Evolutionary conservation across 2,329 filamentous ascomycete species (phyloP), one percentile per base, ranked within the genome.

Genomic region (Fonsecaea multimorphosa): DNA sequence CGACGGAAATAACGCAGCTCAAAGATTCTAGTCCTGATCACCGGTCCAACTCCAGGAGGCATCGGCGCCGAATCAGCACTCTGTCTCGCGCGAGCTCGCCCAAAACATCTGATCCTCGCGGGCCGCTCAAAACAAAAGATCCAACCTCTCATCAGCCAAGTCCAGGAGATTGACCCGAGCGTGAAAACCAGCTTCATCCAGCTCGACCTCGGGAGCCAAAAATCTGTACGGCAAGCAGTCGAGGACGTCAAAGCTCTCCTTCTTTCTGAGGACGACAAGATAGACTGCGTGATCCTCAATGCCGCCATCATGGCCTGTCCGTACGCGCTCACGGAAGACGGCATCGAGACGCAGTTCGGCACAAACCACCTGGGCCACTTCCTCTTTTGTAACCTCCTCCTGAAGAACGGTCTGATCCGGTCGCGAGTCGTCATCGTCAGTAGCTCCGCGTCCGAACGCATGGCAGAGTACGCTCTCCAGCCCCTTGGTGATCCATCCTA

Each of bases 281-380:
- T 83, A 51, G 78, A 81, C 69, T 73, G 81, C 1, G 68, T 81
- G 2, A 76, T 82, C 63, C 79, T 81, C 71, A 82, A 80, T 65
- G 79, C 81, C 11, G 80, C 78, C 1, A 72, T 81, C 36, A 80
- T 80, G 76, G 76, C 71, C 0, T 68, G 72, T 3, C 77, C 76
- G 58, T 59, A 68, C 44, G 52, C 36, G 2, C 58, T 69, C 2
- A 63, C 66, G 1, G 58, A 31, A 22, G 76, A 81, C 31, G 77
- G 76, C 9, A 72, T 79, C 49, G 80, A 83, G 68, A 72, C 70
- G 2, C 78, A 78, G 22, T 76, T 80, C 19, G 74, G 72, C 2
- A 77, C 72, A 1, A 82, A 79, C 67, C 75, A 80, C 66, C 63
- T 81, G 7, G 75, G 75, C 2, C 77, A 74, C 19, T 80, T 79